These are phyloP conservation scores for Yarrowia galli DNA, from an alignment of 1,139 yeast genomes.

Conservation along the genomic window DNA sequence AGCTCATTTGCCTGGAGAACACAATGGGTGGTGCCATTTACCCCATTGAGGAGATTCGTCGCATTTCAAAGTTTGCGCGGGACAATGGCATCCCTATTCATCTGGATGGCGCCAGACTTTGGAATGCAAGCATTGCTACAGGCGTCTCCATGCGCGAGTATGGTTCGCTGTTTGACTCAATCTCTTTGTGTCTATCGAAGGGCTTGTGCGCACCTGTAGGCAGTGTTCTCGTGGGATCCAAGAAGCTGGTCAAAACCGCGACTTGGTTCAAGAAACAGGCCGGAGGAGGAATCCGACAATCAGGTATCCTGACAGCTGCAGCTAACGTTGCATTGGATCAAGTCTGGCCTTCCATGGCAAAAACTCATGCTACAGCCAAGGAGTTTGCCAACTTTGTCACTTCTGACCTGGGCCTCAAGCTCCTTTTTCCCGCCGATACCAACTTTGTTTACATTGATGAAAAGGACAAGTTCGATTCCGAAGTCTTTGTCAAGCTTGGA, in stretches of 20 bases:
- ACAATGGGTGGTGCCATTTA: conserved; percentile 83
- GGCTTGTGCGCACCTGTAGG: conserved; percentile 96
- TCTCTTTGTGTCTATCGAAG: conserved; percentile 87
- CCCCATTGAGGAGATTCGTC: conserved; percentile 80
- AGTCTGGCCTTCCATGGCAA: conserved; percentile 66
- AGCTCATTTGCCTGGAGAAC: conserved; percentile 83
- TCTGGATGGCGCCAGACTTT: conserved; percentile 94
- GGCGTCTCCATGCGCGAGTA: conserved; percentile 74
- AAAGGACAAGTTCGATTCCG: conserved; percentile 66
- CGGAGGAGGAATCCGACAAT: conserved; percentile 95
- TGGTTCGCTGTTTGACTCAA: conserved; percentile 82
- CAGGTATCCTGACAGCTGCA: conserved; percentile 84
- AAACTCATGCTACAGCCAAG: conserved; percentile 73
- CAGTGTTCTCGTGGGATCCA: conserved; percentile 78
- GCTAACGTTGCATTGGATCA: conserved; percentile 80
- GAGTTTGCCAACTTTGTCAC: conserved; percentile 67
- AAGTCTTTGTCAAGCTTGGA: conserved; percentile 62
- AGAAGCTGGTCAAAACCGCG: conserved; percentile 69
- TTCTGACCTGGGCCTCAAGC: conserved; percentile 56
- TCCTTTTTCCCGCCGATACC: conserved; percentile 82
- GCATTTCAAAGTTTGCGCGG: conserved; percentile 75
- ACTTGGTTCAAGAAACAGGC: conserved; percentile 90
- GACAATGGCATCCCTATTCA: conserved; percentile 72
- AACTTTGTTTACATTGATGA: conserved; percentile 84
- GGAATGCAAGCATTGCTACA: conserved; percentile 86